Evolutionary conservation across 2,329 filamentous ascomycete species (phyloP).

Genomic region (Trichoderma aggressivum): DNA sequence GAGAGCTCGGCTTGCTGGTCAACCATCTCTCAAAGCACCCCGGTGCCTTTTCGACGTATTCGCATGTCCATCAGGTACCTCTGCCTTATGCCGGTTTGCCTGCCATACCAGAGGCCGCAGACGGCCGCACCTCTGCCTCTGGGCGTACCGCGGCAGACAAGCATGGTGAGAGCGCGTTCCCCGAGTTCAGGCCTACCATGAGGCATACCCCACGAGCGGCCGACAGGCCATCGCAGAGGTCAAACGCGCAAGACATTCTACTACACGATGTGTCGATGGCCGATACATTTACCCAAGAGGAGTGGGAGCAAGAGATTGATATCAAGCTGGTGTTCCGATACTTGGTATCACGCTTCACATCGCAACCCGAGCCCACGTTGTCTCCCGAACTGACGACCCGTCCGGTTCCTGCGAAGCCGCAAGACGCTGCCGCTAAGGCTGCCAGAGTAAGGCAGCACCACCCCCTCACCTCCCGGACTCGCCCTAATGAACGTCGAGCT

Average conservation of each 20-base stretch:
- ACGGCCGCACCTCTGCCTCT: conserved; percentile 29
- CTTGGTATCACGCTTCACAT: conserved; percentile 70
- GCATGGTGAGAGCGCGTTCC: conserved; percentile 26
- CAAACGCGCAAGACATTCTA: conserved; percentile 24
- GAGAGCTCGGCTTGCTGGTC: conserved; percentile 80
- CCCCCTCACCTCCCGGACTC: conserved; percentile 66
- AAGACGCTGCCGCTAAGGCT: conserved; percentile 70
- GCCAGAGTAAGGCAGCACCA: conserved; percentile 86
- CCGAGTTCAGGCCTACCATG: conserved; percentile 50
- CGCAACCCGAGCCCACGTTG: conserved; percentile 36
- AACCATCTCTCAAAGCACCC: conserved; percentile 77
- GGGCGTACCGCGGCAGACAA: conserved; percentile 26
- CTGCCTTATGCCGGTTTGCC: conserved; percentile 78
- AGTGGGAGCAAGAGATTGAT: conserved; percentile 92
- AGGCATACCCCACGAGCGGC: conserved; percentile 36
- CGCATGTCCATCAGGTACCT: conserved; percentile 58
- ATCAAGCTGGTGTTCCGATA: conserved; percentile 90
- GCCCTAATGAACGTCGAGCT: conserved; percentile 51
- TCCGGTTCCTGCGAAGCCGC: conserved; percentile 44
- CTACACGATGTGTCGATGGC: conserved; percentile 27
- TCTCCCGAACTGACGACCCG: conserved; percentile 5
- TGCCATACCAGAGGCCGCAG: conserved; percentile 53
- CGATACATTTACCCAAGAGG: conserved; percentile 61
- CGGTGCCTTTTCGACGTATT: conserved; percentile 82
- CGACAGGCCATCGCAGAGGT: conserved; percentile 33